Evolutionary conservation across 176 grass and related monocot genomes (phyloP), one percentile per base, ranked within the genome.

Genomic region (Triticum turgidum): DNA sequence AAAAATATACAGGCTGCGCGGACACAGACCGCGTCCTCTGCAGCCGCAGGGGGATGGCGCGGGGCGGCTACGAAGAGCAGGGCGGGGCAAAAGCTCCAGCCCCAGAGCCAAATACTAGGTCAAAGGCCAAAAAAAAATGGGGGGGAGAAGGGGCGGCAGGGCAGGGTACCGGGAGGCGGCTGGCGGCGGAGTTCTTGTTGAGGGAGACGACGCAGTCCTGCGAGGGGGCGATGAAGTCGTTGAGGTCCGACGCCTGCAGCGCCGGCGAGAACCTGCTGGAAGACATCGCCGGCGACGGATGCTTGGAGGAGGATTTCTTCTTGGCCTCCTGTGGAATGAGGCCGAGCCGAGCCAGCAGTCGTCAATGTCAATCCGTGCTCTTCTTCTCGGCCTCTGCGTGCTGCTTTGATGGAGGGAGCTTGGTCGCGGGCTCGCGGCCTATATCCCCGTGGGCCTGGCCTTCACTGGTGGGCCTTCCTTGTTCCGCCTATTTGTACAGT

Each of bases 141-240:
- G 13, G 10, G 29, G 29, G 32, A 0, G 29, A 13, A 0, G 21
- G 41, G 13, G 66, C 11, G 14, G 76, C 51, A 54, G 51, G 38
- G 12, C 45, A 51, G 51, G 51, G 51, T 67, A 89, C 89, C 89
- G 32, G 85, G 14, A 84, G 85, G 68, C 85, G 81, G 37, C 85
- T 66, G 44, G 91, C 87, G 74, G 92, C 84, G 34, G 86, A 65
- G n/a, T 71, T 82, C 64, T 88, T 88, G 73, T 95, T 94, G 62
- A 96, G 93, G 80, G 94, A 94, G 77, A 99, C 64, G 90, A 99
- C 39, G 87, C 97, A 99, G 76, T 91, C 86, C 90, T 96, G 97
- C 42, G 97, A 99, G 14, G 92, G 97, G n/a, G 92, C 87, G 56
- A 99, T 99, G 85, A 99, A 99, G 88, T 99, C 97, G 83, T 99